Base-by-base conservation (phyloP, 148 eudicot genomes). In the Cornus florida region DNA sequence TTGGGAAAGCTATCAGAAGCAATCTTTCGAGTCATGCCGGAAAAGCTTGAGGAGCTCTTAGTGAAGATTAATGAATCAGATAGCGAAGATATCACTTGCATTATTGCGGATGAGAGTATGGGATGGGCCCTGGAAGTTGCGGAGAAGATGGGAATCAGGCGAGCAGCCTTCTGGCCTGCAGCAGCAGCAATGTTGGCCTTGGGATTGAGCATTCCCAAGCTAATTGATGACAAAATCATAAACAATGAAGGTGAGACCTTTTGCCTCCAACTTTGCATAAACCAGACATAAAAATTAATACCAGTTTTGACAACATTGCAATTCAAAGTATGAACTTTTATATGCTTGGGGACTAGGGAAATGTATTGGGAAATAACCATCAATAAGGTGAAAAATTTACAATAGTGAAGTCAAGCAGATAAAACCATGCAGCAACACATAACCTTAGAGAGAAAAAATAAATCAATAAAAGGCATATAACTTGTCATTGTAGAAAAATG, bases 171-270 rank as follows among this genome's bases (percentile, higher is more conserved):
- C 33, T 86, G 69, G 48, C 82, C 89, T 69, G 77, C 84, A 17
- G 73, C 84, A 43, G 83, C 86, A 10, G 78, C 84, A 5, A 2
- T 70, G 50, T 64, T 79, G 62, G 86, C 72, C 33, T 50, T 78
- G 67, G 65, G 6, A 39, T 73, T 84, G 60, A 84, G 76, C 41
- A 41, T 86, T 24, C 85, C 82, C 6, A 46, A 73, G 72, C 77
- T 86, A 48, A 81, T 84, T 66, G 79, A 84, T 24, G 86, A 86
- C 72, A 79, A 78, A 41, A 84, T 81, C 9, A 65, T 86, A 50
- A 67, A 84, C 74, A 38, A 62, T n/a, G 62, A 81, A 53, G 89
- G 89, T 84, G 46, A 80, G 77, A 43, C 39, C 20, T 28, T 9
- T 5, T 46, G 70, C 22, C 4, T 19, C 16, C 3, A 38, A 39